Conservation (phyloP, 1,139 yeast species). For the Scheffersomyces cryptocercus region DNA sequence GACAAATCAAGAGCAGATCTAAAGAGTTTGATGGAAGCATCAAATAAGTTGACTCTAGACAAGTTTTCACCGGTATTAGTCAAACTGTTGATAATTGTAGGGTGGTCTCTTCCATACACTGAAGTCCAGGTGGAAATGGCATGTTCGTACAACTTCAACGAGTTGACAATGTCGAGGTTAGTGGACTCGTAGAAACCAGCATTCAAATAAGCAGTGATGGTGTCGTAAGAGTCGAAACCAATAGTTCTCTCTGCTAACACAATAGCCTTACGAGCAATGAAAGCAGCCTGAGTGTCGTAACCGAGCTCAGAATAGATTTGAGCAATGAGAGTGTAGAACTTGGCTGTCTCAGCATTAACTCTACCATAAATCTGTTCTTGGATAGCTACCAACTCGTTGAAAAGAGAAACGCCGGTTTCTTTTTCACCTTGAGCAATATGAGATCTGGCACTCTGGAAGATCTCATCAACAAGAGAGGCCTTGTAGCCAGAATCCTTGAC, state of each 20-base stretch:
- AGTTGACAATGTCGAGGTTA: conserved; percentile 58
- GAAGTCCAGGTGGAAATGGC: conserved; percentile 59
- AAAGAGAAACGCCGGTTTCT: conserved; percentile 55
- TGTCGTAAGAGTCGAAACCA: conserved; percentile 81
- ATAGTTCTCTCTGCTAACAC: conserved; percentile 74
- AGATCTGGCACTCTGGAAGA: conserved; percentile 70
- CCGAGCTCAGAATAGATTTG: conserved; percentile 67
- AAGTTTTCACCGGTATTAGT: conserved; percentile 65
- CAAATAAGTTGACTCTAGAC: conserved; percentile 46
- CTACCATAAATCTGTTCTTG: conserved; percentile 85
- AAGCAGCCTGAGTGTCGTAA: conserved; percentile 58
- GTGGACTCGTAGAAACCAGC: conserved; percentile 72
- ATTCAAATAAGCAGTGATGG: conserved; percentile 71
- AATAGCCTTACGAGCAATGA: conserved; percentile 70
- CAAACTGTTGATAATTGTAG: conserved; percentile 65
- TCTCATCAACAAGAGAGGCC: conserved; percentile 72
- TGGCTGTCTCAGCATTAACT: conserved; percentile 78
- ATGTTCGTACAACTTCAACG: conserved; percentile 63
- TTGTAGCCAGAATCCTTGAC: conserved; percentile 70
- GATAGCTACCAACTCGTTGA: conserved; percentile 69
- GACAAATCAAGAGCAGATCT: conserved; percentile 53
- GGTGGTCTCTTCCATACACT: conserved; percentile 62
- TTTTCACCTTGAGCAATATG: conserved; percentile 44
- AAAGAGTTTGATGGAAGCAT: conserved; percentile 37
- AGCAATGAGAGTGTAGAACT: conserved; percentile 64